Conservation (phyloP, 2,329 filamentous ascomycete genomes). For the Cryphonectria parasitica region DNA sequence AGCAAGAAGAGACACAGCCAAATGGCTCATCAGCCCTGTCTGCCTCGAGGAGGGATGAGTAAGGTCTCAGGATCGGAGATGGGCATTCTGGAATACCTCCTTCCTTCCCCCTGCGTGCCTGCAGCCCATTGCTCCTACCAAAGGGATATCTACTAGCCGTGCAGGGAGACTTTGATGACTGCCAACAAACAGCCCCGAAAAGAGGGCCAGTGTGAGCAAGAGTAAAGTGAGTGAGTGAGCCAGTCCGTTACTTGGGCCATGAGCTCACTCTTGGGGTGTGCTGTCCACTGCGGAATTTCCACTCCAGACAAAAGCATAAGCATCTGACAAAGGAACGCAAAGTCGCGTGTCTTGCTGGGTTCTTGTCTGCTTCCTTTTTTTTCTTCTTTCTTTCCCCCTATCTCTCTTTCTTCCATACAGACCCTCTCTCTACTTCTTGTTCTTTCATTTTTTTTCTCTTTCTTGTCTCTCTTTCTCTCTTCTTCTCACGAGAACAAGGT, state of each 20-base stretch:
- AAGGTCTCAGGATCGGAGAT: not conserved
- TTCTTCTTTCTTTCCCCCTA: not conserved
- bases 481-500: not conserved
- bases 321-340: not conserved
- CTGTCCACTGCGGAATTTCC: not conserved
- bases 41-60: not conserved
- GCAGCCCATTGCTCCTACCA: not conserved
- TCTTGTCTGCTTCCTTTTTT: not conserved
- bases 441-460: not conserved
- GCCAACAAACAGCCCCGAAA: not conserved
- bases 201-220: not conserved
- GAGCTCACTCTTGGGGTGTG: not conserved
- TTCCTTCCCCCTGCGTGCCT: not conserved
- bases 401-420: not conserved
- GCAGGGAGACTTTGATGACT: not conserved
- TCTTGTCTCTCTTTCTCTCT: not conserved
- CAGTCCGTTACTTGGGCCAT: not conserved
- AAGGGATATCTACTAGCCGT: not conserved
- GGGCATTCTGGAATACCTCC: not conserved
- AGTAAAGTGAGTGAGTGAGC: too few species aligned
- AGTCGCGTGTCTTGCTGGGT: not conserved
- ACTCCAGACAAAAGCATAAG: not conserved
- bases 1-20: not conserved
- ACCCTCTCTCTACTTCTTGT: not conserved
- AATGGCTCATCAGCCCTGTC: not conserved